These are phyloP conservation scores for Fistulifera pelliculosa DNA, from an alignment of 108 stramenopile genomes.

Conservation along the genomic window DNA sequence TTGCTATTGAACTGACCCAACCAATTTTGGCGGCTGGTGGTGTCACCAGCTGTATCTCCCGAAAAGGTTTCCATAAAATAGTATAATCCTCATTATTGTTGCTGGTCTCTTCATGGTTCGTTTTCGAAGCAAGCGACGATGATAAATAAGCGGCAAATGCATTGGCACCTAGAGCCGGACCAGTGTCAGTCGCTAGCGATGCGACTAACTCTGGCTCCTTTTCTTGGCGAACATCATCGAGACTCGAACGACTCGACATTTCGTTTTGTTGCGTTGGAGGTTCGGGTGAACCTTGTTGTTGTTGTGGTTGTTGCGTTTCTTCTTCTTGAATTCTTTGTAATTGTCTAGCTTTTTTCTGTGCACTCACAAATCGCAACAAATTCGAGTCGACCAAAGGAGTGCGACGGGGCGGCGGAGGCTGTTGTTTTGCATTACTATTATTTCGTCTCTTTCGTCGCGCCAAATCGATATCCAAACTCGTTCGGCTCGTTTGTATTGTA, in stretches of 20 bases:
- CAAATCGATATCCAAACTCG: too few species aligned
- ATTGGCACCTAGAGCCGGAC: not conserved
- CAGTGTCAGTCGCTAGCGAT: not conserved
- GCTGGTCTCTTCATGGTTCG: too few species aligned
- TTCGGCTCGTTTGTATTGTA: too few species aligned
- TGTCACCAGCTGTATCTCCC: conserved; percentile 3
- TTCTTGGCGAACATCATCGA: too few species aligned
- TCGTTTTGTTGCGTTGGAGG: conserved; percentile 3
- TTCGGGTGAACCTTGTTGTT: not conserved
- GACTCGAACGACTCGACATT: not conserved
- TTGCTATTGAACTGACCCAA: conserved; percentile 51
- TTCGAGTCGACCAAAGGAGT: conserved; percentile 70
- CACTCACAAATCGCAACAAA: conserved; percentile 52
- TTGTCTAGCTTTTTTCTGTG: conserved; percentile 31
- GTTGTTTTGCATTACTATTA: too few species aligned
- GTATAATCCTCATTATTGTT: too few species aligned
- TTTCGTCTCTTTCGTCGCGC: too few species aligned
- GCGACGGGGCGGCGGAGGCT: not conserved
- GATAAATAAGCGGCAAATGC: not conserved
- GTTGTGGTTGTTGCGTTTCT: too few species aligned
- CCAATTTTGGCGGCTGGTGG: conserved; percentile 16
- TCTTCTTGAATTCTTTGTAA: conserved; percentile 1
- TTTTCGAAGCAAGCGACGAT: not conserved
- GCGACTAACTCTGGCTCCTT: not conserved
- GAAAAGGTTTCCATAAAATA: not conserved